phyloP scores from a whole-genome alignment of 1,284 basidiomycete genomes.

The Austroboletus olivaceoglutinosus region DNA sequence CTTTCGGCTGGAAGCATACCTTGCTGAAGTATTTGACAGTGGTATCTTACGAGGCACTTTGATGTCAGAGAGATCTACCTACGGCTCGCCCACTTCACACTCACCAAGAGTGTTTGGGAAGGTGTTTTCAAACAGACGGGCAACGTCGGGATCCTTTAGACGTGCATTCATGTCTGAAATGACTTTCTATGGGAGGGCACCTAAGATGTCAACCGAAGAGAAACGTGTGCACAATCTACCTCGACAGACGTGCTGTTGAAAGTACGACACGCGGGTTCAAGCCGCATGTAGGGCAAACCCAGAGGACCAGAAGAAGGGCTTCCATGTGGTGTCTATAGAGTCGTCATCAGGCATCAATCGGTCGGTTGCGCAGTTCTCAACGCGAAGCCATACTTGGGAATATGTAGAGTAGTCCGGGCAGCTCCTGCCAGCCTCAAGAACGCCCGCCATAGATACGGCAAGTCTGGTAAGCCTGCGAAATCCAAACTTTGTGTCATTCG shows the following conservation, averaged over 20 bases:
- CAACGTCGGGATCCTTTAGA: slow-evolving; percentile 71
- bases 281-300: slow-evolving; percentile 68
- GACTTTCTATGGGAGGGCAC: slow-evolving; percentile 47
- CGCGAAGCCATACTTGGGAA: slow-evolving; percentile 46
- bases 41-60: slow-evolving; percentile 51
- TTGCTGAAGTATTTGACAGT: slow-evolving; percentile 70
- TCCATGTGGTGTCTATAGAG: slow-evolving; percentile 52
- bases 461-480: slow-evolving; percentile 9
- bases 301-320: slow-evolving; percentile 58
- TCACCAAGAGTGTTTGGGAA: slow-evolving; percentile 74
- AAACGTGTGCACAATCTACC: slow-evolving; percentile 35
- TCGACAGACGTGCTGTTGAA: slow-evolving; percentile 73
- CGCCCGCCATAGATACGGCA: slow-evolving; percentile 21
- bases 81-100: slow-evolving; percentile 6
- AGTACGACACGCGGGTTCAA: slow-evolving; percentile 62
- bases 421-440: slow-evolving; percentile 37
- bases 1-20: slow-evolving; percentile 33
- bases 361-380: not conserved
- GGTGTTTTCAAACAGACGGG: slow-evolving; percentile 72
- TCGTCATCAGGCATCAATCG: slow-evolving; percentile 1
- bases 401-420: slow-evolving; percentile 65
- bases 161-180: slow-evolving; percentile 66
- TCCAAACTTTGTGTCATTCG: not conserved
- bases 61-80: not conserved
- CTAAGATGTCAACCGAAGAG: not conserved